phyloP scores from a whole-genome alignment of 1,139 yeast genomes.

The Yamadazyma siamensis region DNA sequence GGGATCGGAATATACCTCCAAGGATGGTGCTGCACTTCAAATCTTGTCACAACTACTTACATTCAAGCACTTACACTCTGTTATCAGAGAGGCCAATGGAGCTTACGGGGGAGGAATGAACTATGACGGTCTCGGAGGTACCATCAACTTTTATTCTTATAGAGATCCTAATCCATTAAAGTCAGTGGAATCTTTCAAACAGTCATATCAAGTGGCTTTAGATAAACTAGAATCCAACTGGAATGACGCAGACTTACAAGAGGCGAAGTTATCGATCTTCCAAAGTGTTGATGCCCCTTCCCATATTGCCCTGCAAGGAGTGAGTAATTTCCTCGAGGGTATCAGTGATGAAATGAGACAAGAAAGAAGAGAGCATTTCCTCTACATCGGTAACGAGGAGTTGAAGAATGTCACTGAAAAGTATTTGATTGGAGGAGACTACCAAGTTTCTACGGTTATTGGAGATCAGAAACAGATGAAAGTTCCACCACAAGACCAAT shows the following conservation, averaged over 20 bases:
- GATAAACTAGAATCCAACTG: slow-evolving; percentile 43
- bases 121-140: slow-evolving; percentile 79
- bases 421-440: slow-evolving; percentile 40
- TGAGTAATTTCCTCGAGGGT: slow-evolving; percentile 60
- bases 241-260: slow-evolving; percentile 67
- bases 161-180: slow-evolving; percentile 86
- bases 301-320: slow-evolving; percentile 77
- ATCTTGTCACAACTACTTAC: slow-evolving; percentile 77
- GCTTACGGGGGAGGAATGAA: slow-evolving; percentile 96
- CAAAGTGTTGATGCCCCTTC: slow-evolving; percentile 90
- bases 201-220: slow-evolving; percentile 56
- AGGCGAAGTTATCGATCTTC: slow-evolving; percentile 86
- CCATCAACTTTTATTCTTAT: slow-evolving; percentile 80
- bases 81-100: slow-evolving; percentile 92
- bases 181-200: slow-evolving; percentile 59
- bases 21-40: slow-evolving; percentile 84
- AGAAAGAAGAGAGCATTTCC: slow-evolving; percentile 66
- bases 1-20: slow-evolving; percentile 66
- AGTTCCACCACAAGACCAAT: slow-evolving; percentile 22
- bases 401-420: slow-evolving; percentile 60
- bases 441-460: slow-evolving; percentile 44
- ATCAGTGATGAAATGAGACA: slow-evolving; percentile 81
- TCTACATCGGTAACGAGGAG: slow-evolving; percentile 63
- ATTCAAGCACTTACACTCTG: slow-evolving; percentile 81
- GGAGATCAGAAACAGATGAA: slow-evolving; percentile 44